Conservation (phyloP, 176 grass and related monocot species). For the Cenchrus americanus region DNA sequence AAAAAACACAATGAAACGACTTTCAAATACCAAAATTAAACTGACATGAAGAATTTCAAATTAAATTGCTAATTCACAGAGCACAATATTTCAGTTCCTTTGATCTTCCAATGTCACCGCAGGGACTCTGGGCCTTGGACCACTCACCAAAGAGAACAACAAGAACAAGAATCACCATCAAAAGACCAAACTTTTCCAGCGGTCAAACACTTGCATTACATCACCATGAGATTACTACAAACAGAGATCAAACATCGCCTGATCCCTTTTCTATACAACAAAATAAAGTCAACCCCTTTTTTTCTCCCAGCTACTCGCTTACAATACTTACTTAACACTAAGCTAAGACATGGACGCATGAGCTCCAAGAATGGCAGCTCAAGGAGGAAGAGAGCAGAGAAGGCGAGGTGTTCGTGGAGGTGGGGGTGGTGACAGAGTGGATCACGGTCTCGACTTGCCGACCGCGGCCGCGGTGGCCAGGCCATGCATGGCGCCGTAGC, state of each 20-base stretch:
- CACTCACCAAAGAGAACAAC: background rate
- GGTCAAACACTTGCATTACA: constrained; percentile 21
- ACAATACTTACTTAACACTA: constrained; percentile 36
- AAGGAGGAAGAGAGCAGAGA: background rate
- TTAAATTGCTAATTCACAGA: too few relatives aligned
- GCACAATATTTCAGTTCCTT: background rate
- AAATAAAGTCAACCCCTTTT: constrained; percentile 17
- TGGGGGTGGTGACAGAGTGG: background rate
- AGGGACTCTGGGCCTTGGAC: background rate
- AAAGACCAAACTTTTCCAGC: constrained; percentile 3
- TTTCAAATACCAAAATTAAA: too few relatives aligned
- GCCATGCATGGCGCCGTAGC: constrained; percentile 68
- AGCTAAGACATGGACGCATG: background rate
- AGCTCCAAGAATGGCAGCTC: constrained; percentile 7
- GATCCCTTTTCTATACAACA: constrained; percentile 29
- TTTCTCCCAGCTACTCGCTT: background rate
- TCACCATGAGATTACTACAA: constrained; percentile 19
- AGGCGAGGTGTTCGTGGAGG: background rate
- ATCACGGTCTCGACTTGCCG: constrained; percentile 51
- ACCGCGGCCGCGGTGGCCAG: constrained; percentile 47
- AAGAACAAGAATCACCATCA: background rate
- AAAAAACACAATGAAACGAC: too few relatives aligned
- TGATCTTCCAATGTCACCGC: background rate
- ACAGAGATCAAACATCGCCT: constrained; percentile 19
- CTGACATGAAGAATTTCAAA: too few relatives aligned